These are phyloP conservation scores for Arthonia radiata DNA, from an alignment of 495 filamentous ascomycete genomes.

Conservation along the genomic window DNA sequence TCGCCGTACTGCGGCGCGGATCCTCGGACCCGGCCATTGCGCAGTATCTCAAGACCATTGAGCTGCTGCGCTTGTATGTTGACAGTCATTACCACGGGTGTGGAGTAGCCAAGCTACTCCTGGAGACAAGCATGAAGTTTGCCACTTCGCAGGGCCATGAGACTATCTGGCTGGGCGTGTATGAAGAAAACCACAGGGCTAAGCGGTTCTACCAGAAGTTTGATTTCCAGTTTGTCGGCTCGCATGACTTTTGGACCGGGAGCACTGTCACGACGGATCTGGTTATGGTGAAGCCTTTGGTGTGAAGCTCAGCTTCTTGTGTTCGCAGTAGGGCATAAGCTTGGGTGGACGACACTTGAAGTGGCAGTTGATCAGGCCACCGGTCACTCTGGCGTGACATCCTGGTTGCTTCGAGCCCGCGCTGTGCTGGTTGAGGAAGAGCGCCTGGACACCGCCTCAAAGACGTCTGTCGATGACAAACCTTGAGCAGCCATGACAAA, in stretches of 20 bases:
- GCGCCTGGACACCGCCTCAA: no score
- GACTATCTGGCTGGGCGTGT: slow-evolving; percentile 19
- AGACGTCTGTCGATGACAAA: no score
- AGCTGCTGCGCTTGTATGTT: slow-evolving; percentile 19
- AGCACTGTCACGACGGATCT: slow-evolving; percentile 13
- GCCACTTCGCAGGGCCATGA: slow-evolving; percentile 14
- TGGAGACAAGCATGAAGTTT: slow-evolving; percentile 9
- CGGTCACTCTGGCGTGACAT: no score
- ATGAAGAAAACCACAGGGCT: slow-evolving; percentile 15
- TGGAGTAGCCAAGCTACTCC: slow-evolving; percentile 14
- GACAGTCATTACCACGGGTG: slow-evolving; percentile 10
- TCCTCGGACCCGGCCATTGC: slow-evolving; percentile 12
- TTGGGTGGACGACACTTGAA: no score
- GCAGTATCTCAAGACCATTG: slow-evolving; percentile 6
- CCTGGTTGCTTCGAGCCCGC: no score
- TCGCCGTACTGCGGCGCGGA: slow-evolving; percentile 13
- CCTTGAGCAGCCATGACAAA: no score
- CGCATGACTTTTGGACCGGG: slow-evolving; percentile 13
- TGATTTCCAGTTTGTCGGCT: slow-evolving; percentile 12
- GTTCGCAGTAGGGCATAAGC: no score
- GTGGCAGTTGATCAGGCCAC: no score
- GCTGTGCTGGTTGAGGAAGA: no score
- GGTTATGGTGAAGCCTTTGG: slow-evolving; percentile 8
- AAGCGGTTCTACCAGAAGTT: slow-evolving; percentile 13
- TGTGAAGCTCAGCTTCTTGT: no score